Percentiles rank a stretch among this genome's conserved stretches.
Conservation (phyloP, 2,329 filamentous ascomycete species). For the Pseudodiploospora longispora region DNA sequence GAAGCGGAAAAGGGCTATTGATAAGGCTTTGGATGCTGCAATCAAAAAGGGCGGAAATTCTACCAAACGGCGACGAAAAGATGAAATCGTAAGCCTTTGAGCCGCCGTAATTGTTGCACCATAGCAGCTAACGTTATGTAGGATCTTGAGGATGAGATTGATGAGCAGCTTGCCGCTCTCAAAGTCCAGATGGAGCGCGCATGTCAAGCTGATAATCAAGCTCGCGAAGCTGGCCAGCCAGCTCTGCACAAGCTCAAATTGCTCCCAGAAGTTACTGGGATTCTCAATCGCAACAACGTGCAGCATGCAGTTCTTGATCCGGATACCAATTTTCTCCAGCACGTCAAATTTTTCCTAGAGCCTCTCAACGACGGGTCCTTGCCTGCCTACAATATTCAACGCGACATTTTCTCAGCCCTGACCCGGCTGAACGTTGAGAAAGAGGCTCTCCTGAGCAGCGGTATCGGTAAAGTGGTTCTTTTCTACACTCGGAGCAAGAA, state of each 20-base stretch:
- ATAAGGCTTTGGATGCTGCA: conserved; percentile 80
- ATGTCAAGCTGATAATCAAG: conserved; percentile 76
- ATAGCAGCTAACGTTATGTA: conserved; percentile 27
- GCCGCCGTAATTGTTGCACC: background rate
- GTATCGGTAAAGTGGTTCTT: conserved; percentile 90
- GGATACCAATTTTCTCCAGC: conserved; percentile 89
- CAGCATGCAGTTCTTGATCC: conserved; percentile 82
- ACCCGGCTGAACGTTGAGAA: conserved; percentile 80
- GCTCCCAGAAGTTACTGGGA: conserved; percentile 77
- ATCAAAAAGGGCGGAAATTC: conserved; percentile 60
- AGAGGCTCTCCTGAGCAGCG: conserved; percentile 79
- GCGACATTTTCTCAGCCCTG: conserved; percentile 80
- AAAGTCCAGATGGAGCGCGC: conserved; percentile 86
- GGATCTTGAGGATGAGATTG: conserved; percentile 85
- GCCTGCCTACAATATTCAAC: conserved; percentile 95
- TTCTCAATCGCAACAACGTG: conserved; percentile 84
- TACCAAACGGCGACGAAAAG: conserved; percentile 68
- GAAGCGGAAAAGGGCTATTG: conserved; percentile 72
- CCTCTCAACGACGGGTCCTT: conserved; percentile 89
- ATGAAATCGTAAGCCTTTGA: conserved; percentile 64
- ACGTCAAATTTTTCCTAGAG: conserved; percentile 95
- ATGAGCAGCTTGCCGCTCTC: conserved; percentile 81
- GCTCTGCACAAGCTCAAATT: conserved; percentile 91
- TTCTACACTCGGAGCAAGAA: conserved; percentile 97
- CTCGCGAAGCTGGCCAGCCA: conserved; percentile 69